Conservation (phyloP, 306 rosid species). For the Cotoneaster glaucophyllus region DNA sequence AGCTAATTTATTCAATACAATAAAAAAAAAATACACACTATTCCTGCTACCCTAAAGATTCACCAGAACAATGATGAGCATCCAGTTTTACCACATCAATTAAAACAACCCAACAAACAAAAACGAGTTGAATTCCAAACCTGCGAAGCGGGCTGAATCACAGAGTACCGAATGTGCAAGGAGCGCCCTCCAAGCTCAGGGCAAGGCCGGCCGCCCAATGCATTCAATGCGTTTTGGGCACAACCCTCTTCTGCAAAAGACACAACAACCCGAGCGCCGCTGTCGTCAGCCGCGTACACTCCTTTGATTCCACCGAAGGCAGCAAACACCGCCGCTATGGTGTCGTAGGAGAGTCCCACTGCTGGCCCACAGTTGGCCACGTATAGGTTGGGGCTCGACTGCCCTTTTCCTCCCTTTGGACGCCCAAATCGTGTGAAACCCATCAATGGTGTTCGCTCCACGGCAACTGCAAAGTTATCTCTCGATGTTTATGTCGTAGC, state of each 20-base stretch:
- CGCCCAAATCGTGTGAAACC: slow-evolving; percentile 58
- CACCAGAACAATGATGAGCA: background rate
- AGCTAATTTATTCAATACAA: background rate
- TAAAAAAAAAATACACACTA: background rate
- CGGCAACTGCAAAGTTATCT: background rate
- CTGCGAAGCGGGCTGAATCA: slow-evolving; percentile 47
- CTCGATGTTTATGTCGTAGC: background rate
- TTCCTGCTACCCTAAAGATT: background rate
- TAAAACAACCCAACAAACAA: background rate
- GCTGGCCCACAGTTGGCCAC: slow-evolving; percentile 87
- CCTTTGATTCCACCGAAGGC: slow-evolving; percentile 59
- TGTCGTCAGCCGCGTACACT: slow-evolving; percentile 70
- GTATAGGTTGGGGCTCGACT: slow-evolving; percentile 56
- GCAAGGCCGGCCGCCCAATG: slow-evolving; percentile 62
- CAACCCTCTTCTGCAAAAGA: slow-evolving; percentile 39
- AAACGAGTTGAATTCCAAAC: background rate
- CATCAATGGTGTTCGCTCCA: slow-evolving; percentile 10
- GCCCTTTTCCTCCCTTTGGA: slow-evolving; percentile 31
- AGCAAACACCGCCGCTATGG: slow-evolving; percentile 47
- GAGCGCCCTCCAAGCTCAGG: slow-evolving; percentile 57
- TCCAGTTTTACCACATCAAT: background rate
- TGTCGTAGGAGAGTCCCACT: slow-evolving; percentile 47
- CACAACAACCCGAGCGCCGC: slow-evolving; percentile 75
- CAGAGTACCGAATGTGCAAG: slow-evolving; percentile 67
- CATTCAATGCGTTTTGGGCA: slow-evolving; percentile 53